Base-by-base conservation (phyloP, 306 rosid species). In the Ormosia emarginata region DNA sequence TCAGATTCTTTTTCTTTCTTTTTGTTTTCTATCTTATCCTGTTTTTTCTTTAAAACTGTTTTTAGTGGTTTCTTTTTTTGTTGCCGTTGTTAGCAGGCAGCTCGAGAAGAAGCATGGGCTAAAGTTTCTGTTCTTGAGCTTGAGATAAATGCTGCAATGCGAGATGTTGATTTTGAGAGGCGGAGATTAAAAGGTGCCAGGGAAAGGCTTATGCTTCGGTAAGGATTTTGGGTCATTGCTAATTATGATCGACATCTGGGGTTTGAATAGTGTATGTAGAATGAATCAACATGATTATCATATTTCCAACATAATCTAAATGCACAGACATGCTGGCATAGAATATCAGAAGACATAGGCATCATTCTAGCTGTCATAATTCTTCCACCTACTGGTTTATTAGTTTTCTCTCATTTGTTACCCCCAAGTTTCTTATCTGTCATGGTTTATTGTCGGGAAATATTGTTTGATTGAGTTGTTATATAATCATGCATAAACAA, bases 81-180 rank as follows among this genome's bases (percentile, higher is more conserved):
- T 71, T 82, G 61, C 74, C 83, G 89, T 85, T 13, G 94, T 87
- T 90, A 89, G 95, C 94, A 92, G 95, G 89, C 87, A 52, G 97
- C 93, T 81, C 92, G 91, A 86, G 95, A 92, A 84, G 97, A 92
- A 84, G 97, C 97, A 49, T 92, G 97, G 97, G 92, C 90, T 36
- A 92, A 92, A 79, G 97, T 90, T 85, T 89, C 97, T 52, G 79
- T 82, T 63, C 92, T 92, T 73, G 97, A 92, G 66, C 92, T 90
- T 72, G 97, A 89, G 88, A 92, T 92, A 77, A 92, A 82, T 82
- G 85, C 93, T 78, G 87, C 94, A 8, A 75, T 84, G 85, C 87
- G 93, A 71, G 94, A 92, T 82, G 91, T 92, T 83, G 93, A 90
- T 75, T 92, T 77, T 73, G 94, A 92, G 85, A 88, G 92, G 65